phyloP scores from a whole-genome alignment of 1,139 yeast species.

The Suhomyces wounanorum region DNA sequence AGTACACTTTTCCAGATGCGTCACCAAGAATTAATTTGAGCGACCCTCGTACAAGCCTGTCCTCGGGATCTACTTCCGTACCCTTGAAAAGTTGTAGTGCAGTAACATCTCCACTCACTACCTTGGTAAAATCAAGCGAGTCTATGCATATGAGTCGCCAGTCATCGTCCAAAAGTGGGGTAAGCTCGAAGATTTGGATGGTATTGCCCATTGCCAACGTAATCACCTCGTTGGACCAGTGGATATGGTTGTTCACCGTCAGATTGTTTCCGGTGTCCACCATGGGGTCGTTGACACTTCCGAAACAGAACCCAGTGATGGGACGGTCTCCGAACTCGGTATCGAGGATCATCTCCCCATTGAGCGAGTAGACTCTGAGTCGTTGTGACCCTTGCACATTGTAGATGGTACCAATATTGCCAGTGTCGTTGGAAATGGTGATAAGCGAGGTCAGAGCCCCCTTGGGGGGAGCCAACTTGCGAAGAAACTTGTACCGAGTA shows the following conservation, averaged over 20 bases:
- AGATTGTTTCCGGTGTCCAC: slow-evolving; percentile 29
- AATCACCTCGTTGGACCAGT: slow-evolving; percentile 43
- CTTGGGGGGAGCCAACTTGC: slow-evolving; percentile 34
- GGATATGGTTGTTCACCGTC: slow-evolving; percentile 31
- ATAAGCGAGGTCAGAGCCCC: slow-evolving; percentile 22
- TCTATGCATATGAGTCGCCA: slow-evolving; percentile 29
- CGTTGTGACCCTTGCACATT: slow-evolving; percentile 17
- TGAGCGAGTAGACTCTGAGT: slow-evolving; percentile 50
- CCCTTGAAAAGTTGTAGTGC: slow-evolving; percentile 29
- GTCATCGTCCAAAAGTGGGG: slow-evolving; percentile 16
- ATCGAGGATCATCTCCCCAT: slow-evolving; percentile 48
- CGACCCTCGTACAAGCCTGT: slow-evolving; percentile 36
- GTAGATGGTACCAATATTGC: slow-evolving; percentile 47
- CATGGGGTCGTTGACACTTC: slow-evolving; percentile 31
- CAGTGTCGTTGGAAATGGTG: slow-evolving; percentile 57
- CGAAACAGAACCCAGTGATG: slow-evolving; percentile 33
- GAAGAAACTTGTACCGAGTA: slow-evolving; percentile 49
- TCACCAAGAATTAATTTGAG: slow-evolving; percentile 41
- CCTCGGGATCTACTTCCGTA: slow-evolving; percentile 39
- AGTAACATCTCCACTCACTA: slow-evolving; percentile 12
- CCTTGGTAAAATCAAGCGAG: slow-evolving; percentile 18
- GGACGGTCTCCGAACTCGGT: slow-evolving; percentile 19
- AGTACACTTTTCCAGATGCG: slow-evolving; percentile 40
- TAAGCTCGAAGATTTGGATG: slow-evolving; percentile 31
- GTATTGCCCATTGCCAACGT: slow-evolving; percentile 27